Conservation (phyloP, 2,329 filamentous ascomycete species). For the Xylariaceae sp. region DNA sequence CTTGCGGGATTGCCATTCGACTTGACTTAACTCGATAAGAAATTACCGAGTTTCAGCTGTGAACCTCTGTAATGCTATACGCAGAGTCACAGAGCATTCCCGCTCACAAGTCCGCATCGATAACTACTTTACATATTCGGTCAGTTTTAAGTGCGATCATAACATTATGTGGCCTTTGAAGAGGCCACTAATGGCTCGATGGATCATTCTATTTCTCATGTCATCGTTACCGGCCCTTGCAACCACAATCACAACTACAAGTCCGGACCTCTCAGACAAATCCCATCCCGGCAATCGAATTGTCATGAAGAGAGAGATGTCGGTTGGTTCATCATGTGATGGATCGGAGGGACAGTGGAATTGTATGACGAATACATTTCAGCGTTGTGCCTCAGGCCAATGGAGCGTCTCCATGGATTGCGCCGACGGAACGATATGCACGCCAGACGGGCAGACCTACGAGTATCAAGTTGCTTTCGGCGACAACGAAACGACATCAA, state of each 20-base stretch:
- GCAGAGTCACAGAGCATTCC: neutral
- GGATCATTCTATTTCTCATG: neutral
- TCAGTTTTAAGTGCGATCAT: neutral
- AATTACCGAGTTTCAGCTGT: too few species aligned
- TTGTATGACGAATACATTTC: slow-evolving; percentile 53
- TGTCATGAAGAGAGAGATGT: slow-evolving; percentile 15
- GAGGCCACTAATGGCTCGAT: neutral
- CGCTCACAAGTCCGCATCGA: neutral
- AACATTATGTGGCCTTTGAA: neutral
- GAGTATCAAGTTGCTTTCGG: slow-evolving; percentile 42
- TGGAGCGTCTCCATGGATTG: slow-evolving; percentile 51
- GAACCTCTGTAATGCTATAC: neutral
- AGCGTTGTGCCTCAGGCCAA: slow-evolving; percentile 51
- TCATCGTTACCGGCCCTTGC: neutral
- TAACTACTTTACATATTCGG: neutral
- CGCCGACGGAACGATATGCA: slow-evolving; percentile 50
- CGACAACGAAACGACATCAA: slow-evolving; percentile 18
- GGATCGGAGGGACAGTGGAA: slow-evolving; percentile 56
- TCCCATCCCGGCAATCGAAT: neutral
- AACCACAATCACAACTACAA: neutral
- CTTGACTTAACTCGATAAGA: neutral
- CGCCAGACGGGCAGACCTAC: slow-evolving; percentile 45
- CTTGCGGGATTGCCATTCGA: neutral
- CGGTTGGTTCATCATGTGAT: slow-evolving; percentile 44
- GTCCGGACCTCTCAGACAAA: neutral